A percentile compares a stretch with the other conserved stretches of the same genome.
phyloP scores from a whole-genome alignment of 2,329 filamentous ascomycete species.

The Cryphonectria radicalis region DNA sequence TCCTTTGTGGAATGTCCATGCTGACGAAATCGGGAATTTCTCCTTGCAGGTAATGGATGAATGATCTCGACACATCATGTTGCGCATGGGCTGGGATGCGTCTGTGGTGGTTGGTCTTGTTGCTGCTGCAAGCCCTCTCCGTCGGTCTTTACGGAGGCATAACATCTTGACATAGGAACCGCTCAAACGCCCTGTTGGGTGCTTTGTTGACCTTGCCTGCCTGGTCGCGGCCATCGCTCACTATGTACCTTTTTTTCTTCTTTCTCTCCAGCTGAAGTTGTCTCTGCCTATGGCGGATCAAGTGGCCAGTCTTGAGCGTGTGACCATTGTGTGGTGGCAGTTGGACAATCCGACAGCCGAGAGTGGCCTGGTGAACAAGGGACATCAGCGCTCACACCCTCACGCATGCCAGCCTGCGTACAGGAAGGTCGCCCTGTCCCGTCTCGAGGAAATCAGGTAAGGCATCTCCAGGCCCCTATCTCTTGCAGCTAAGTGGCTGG shows the following conservation, averaged over 20 bases:
- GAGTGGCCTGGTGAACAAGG: no score
- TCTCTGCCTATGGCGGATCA: neutral
- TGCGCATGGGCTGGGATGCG: neutral
- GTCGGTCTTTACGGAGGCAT: neutral
- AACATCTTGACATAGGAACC: neutral
- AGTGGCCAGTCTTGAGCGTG: neutral
- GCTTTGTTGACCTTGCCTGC: neutral
- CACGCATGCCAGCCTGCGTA: neutral
- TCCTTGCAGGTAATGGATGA: neutral
- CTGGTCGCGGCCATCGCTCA: neutral
- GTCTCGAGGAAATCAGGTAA: neutral
- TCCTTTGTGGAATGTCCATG: neutral
- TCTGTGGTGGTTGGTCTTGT: neutral
- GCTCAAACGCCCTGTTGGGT: neutral
- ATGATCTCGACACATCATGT: neutral
- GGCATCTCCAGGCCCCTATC: neutral
- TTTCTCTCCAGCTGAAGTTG: neutral
- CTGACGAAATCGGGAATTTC: neutral
- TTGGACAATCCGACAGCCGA: neutral
- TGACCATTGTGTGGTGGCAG: no score
- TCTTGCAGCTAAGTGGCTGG: neutral
- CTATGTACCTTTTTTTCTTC: neutral
- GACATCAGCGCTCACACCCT: neutral
- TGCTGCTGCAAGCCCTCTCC: neutral
- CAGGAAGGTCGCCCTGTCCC: neutral